Evolutionary conservation across 2,329 filamentous ascomycete species (phyloP).

Genomic region (Neofusicoccum umdonicola): DNA sequence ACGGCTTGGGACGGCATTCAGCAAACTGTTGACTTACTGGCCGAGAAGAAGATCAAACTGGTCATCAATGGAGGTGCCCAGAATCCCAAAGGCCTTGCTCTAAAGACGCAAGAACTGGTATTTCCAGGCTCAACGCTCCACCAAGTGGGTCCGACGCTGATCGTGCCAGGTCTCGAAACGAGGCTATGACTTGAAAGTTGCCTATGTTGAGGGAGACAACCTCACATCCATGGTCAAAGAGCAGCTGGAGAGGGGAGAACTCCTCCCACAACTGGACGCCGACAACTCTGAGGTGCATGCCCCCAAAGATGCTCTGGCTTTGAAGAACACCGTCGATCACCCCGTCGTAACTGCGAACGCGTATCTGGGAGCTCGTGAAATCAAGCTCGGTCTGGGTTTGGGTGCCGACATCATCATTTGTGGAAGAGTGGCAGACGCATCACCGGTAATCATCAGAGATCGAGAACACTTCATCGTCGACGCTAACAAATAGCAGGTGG

Average conservation of each 20-base stretch:
- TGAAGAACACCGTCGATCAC: constrained; percentile 31
- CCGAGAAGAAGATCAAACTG: constrained; percentile 53
- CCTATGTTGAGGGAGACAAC: constrained; percentile 49
- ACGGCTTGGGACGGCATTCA: constrained; percentile 52
- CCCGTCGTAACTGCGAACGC: constrained; percentile 39
- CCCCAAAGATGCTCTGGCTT: constrained; percentile 37
- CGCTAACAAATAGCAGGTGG: constrained; percentile 22
- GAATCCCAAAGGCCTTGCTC: constrained; percentile 55
- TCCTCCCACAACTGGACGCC: constrained; percentile 44
- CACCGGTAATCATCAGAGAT: constrained; percentile 32
- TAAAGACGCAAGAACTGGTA: constrained; percentile 37
- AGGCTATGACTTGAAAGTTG: constrained; percentile 39
- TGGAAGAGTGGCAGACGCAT: constrained; percentile 34
- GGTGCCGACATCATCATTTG: constrained; percentile 37
- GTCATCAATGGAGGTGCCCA: constrained; percentile 57
- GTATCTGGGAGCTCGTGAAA: constrained; percentile 50
- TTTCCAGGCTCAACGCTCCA: too few species aligned
- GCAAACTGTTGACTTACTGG: constrained; percentile 46
- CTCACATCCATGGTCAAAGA: constrained; percentile 34
- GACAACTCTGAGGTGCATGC: constrained; percentile 38
- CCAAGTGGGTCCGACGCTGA: background rate
- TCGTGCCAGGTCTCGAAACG: background rate
- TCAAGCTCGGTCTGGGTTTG: constrained; percentile 30
- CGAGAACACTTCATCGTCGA: too few species aligned
- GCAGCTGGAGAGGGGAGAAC: constrained; percentile 32